Conservation (phyloP, 2,329 filamentous ascomycete species). For the Xylaria digitata region DNA sequence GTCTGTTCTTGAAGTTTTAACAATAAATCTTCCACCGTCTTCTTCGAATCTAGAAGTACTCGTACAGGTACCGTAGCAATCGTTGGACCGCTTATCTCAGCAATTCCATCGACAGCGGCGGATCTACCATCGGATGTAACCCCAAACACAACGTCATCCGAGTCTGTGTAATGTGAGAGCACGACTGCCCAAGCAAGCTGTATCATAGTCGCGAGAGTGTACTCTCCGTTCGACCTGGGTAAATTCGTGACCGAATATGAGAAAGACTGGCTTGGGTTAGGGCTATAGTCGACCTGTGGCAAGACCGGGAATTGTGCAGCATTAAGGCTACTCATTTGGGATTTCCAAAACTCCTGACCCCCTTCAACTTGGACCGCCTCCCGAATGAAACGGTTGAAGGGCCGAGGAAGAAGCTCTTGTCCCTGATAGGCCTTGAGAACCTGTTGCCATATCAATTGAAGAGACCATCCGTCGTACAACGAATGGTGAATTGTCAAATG, state of each 20-base stretch:
- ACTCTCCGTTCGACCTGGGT: conserved; percentile 2
- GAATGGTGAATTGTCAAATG: conserved; percentile 28
- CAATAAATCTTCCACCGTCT: conserved; percentile 11
- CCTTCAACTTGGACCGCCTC: conserved; percentile 7
- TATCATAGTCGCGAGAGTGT: conserved; percentile 27
- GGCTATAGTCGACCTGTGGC: conserved; percentile 15
- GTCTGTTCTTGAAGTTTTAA: conserved; percentile 11
- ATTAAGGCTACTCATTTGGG: too few relatives aligned
- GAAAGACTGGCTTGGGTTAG: conserved; percentile 19
- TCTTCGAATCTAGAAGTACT: conserved; percentile 7
- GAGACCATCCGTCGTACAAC: conserved; percentile 28
- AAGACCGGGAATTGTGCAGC: conserved; percentile 17
- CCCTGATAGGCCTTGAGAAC: conserved; percentile 6
- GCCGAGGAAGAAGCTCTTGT: neutral
- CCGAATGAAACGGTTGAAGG: conserved; percentile 27
- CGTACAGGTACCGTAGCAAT: conserved; percentile 27
- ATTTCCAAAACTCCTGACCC: conserved; percentile 11
- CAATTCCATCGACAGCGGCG: conserved; percentile 18
- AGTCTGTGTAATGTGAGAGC: conserved; percentile 22
- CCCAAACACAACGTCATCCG: conserved; percentile 28
- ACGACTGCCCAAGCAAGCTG: conserved; percentile 29
- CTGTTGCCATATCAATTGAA: conserved; percentile 19
- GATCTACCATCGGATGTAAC: conserved; percentile 17
- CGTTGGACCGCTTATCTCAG: conserved; percentile 24
- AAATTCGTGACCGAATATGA: neutral